Evolutionary conservation across 2,329 filamentous ascomycete genomes (phyloP).

Genomic region (Fusarium papillatum): DNA sequence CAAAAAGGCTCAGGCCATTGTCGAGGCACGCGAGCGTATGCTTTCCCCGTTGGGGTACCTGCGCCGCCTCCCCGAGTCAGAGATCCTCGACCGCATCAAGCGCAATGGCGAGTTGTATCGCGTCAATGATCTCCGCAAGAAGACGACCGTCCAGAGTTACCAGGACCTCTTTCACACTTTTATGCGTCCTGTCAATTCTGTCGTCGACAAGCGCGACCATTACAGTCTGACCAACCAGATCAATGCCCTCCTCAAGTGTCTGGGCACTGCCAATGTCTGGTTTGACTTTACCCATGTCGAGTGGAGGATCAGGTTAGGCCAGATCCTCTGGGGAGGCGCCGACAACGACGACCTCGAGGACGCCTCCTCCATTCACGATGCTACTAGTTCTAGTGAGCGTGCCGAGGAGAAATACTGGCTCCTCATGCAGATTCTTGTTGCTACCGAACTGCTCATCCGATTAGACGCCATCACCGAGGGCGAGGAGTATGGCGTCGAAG

Average conservation of each 20-base stretch:
- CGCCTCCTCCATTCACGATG: conserved; percentile 64
- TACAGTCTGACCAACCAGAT: conserved; percentile 79
- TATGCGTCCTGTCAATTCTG: conserved; percentile 68
- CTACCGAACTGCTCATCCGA: conserved; percentile 75
- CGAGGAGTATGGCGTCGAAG: conserved; percentile 66
- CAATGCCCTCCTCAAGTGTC: conserved; percentile 74
- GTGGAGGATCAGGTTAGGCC: conserved; percentile 80
- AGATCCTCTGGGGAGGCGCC: conserved; percentile 75
- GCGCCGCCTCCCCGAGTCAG: conserved; percentile 68
- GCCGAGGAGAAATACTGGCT: conserved; percentile 77
- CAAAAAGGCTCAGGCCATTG: conserved; percentile 66
- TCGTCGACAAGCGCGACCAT: conserved; percentile 70
- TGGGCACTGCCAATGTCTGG: conserved; percentile 77
- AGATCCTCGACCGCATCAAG: conserved; percentile 70
- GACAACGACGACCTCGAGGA: conserved; percentile 67
- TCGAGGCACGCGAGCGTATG: conserved; percentile 70
- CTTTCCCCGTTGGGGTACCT: conserved; percentile 66
- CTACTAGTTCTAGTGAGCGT: conserved; percentile 62
- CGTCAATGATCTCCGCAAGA: conserved; percentile 63
- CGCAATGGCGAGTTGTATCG: conserved; percentile 69
- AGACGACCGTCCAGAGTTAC: conserved; percentile 70
- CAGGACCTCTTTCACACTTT: conserved; percentile 73
- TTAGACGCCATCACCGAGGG: conserved; percentile 74
- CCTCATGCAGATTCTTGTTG: conserved; percentile 73
- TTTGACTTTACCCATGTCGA: conserved; percentile 81